Evolutionary conservation across 2,329 filamentous ascomycete species (phyloP).

Genomic region (Fonsecaea erecta): DNA sequence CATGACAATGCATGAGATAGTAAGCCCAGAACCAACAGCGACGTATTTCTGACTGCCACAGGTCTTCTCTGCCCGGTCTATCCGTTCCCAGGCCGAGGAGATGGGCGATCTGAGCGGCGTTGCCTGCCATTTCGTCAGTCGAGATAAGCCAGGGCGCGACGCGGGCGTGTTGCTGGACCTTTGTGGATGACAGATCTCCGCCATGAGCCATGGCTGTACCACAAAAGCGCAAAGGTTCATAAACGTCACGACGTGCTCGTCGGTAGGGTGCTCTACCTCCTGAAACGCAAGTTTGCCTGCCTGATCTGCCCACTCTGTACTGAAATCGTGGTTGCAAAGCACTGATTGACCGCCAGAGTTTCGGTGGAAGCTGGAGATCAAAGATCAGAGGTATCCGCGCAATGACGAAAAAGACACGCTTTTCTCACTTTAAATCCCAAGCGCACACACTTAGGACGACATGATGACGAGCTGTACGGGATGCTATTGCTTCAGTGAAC

Average conservation of each 20-base stretch:
- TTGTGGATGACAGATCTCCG: conserved; percentile 24
- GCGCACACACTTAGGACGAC: conserved; percentile 22
- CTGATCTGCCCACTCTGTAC: conserved; percentile 19
- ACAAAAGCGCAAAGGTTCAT: conserved; percentile 23
- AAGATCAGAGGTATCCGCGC: not conserved
- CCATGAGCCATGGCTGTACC: conserved; percentile 30
- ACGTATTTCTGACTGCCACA: conserved; percentile 15
- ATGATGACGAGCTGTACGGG: conserved; percentile 7
- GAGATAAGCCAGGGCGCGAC: not conserved
- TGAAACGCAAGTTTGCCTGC: conserved; percentile 25
- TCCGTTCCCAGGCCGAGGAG: conserved; percentile 17
- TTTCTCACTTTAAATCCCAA: conserved; percentile 15
- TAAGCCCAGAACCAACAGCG: conserved; percentile 28
- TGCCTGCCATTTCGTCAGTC: conserved; percentile 8
- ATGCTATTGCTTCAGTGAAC: conserved; percentile 7
- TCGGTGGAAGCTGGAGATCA: conserved; percentile 14
- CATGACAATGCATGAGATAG: conserved; percentile 25
- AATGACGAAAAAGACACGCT: not conserved
- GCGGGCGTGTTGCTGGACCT: conserved; percentile 14
- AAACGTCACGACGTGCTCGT: conserved; percentile 25
- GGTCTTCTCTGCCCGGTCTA: not conserved
- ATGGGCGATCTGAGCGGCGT: conserved; percentile 19
- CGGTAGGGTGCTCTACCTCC: conserved; percentile 19
- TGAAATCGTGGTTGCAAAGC: conserved; percentile 18
- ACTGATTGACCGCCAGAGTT: not conserved